A percentile compares a stretch with the other conserved stretches of the same genome.
These are phyloP conservation scores for Epichloe brachyelytri DNA, from an alignment of 2,329 filamentous ascomycete species.

Conservation along the genomic window DNA sequence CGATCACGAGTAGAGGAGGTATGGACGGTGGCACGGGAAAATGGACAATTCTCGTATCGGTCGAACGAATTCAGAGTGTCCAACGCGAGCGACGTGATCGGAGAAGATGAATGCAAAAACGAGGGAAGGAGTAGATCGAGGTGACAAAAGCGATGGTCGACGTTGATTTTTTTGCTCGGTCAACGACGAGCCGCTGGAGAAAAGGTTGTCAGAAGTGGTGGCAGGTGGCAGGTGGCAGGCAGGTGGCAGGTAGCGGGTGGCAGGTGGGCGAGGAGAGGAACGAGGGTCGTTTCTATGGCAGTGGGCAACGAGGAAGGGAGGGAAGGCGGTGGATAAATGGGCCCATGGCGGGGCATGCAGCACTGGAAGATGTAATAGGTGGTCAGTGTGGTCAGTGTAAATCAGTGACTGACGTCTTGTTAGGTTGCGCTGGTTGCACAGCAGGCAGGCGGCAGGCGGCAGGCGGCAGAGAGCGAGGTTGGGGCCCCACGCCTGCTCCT, in stretches of 20 bases:
- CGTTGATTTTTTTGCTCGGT: no score
- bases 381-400: no score
- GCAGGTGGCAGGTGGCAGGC: background rate
- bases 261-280: no score
- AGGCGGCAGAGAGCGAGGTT: background rate
- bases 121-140: background rate
- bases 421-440: background rate
- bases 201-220: background rate
- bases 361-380: background rate
- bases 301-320: background rate
- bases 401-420: background rate
- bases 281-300: background rate
- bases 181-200: no score
- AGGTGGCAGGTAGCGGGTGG: no score
- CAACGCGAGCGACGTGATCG: background rate
- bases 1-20: no score
- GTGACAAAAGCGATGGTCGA: background rate
- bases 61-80: no score
- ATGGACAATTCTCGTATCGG: background rate
- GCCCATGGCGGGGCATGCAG: background rate
- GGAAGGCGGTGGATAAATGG: conserved; percentile 2
- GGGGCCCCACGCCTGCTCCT: background rate
- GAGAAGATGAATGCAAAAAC: background rate
- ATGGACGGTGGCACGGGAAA: no score
- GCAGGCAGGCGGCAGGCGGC: background rate